Evolutionary conservation across 2,329 filamentous ascomycete genomes (phyloP).

Genomic region (Claviceps lovelessii): DNA sequence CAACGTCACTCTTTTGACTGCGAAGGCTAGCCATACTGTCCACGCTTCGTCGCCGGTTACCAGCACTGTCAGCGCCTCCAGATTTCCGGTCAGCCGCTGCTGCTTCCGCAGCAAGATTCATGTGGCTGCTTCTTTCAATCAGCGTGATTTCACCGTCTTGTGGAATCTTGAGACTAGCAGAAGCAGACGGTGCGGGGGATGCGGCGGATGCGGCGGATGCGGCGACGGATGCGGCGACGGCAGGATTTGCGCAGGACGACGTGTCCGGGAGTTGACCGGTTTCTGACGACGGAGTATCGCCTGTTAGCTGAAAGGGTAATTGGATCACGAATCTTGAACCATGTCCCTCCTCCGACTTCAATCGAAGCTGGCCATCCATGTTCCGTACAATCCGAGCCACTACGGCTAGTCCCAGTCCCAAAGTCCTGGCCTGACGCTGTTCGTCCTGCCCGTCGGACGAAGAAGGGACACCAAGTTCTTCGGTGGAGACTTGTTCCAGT

Average conservation of each 20-base stretch:
- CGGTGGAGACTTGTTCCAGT: constrained; percentile 41
- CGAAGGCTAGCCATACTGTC: constrained; percentile 26
- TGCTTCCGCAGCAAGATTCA: constrained; percentile 8
- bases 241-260: constrained; percentile 4
- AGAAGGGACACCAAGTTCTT: constrained; percentile 20
- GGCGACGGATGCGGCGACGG: not conserved
- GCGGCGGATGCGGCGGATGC: not conserved
- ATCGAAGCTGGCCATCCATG: constrained; percentile 73
- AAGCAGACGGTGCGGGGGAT: constrained; percentile 7
- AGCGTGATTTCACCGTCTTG: constrained; percentile 45
- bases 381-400: constrained; percentile 79
- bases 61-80: constrained; percentile 9
- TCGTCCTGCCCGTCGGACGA: constrained; percentile 16
- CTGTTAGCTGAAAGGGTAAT: constrained; percentile 55
- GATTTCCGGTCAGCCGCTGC: constrained; percentile 4
- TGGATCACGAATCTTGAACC: constrained; percentile 73
- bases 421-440: constrained; percentile 26
- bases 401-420: constrained; percentile 74
- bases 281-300: constrained; percentile 19
- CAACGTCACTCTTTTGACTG: constrained; percentile 48
- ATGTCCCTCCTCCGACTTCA: constrained; percentile 71
- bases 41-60: constrained; percentile 18
- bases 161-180: constrained; percentile 13
- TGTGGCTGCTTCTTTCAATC: constrained; percentile 31
- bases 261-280: constrained; percentile 2